These are phyloP conservation scores for Theileria sp. DNA, from an alignment of 169 alveolate genomes.

Conservation along the genomic window DNA sequence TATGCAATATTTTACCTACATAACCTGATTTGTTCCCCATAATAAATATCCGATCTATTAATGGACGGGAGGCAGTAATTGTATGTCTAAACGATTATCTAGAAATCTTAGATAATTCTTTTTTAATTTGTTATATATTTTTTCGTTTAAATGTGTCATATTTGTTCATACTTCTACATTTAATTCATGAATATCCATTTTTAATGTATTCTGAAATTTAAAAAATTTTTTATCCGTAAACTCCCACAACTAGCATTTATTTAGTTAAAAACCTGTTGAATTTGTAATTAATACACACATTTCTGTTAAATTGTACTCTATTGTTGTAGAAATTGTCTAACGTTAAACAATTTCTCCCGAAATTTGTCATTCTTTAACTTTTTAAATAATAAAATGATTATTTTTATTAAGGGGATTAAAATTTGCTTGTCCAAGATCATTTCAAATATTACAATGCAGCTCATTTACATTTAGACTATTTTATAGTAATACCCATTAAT, in stretches of 20 bases:
- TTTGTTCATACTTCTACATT: not conserved
- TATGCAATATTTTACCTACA: not conserved
- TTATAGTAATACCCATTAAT: not conserved
- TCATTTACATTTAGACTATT: slow-evolving; percentile 1
- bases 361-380: not conserved
- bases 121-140: not conserved
- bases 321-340: not conserved
- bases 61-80: not conserved
- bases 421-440: not conserved
- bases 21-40: slow-evolving; percentile 18
- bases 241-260: not conserved
- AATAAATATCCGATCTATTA: not conserved
- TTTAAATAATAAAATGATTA: not conserved
- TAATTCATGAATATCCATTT: slow-evolving; percentile 16
- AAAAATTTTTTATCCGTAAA: not conserved
- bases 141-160: slow-evolving; percentile 3
- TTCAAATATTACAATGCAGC: slow-evolving; percentile 5
- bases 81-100: not conserved
- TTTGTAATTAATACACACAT: slow-evolving; percentile 1
- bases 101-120: slow-evolving; percentile 15
- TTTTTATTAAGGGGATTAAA: not conserved
- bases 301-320: not conserved
- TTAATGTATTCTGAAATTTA: slow-evolving; percentile 11
- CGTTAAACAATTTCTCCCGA: not conserved
- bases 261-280: not conserved